Evolutionary conservation across 2,329 filamentous ascomycete genomes (phyloP).

Genomic region (Aspergillus aculeatus): DNA sequence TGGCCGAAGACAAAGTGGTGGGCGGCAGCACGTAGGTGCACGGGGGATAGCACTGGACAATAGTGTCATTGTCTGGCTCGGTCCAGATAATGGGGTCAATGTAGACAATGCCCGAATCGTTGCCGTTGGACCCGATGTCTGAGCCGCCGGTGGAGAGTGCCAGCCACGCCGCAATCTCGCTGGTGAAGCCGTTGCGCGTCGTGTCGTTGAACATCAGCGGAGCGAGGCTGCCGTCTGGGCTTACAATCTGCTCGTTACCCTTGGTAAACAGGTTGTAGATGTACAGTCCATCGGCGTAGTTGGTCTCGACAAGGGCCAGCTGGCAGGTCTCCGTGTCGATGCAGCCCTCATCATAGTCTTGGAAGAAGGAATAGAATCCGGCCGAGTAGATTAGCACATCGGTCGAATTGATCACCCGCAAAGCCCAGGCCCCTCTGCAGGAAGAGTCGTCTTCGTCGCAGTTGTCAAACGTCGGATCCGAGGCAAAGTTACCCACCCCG

Average conservation of each 20-base stretch:
- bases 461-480: conserved; percentile 53
- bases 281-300: background rate
- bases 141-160: background rate
- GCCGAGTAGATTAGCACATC: too few relatives aligned
- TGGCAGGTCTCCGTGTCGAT: conserved; percentile 50
- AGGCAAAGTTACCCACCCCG: conserved; percentile 33
- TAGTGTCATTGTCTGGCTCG: background rate
- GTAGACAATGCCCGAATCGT: background rate
- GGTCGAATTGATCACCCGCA: too few relatives aligned
- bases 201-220: conserved; percentile 2
- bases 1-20: too few relatives aligned
- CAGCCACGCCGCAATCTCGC: conserved; percentile 4
- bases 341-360: conserved; percentile 56
- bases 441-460: conserved; percentile 43
- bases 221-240: background rate
- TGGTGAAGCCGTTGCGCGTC: conserved; percentile 1
- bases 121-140: background rate
- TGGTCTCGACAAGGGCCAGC: conserved; percentile 17
- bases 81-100: background rate
- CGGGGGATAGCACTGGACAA: too few relatives aligned
- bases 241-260: conserved; percentile 16
- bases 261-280: too few relatives aligned
- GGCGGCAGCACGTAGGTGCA: too few relatives aligned
- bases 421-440: conserved; percentile 46
- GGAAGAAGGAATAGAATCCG: conserved; percentile 50